Evolutionary conservation across 164 flowering plant genomes (phyloP).

Genomic region (Vitis riparia): DNA sequence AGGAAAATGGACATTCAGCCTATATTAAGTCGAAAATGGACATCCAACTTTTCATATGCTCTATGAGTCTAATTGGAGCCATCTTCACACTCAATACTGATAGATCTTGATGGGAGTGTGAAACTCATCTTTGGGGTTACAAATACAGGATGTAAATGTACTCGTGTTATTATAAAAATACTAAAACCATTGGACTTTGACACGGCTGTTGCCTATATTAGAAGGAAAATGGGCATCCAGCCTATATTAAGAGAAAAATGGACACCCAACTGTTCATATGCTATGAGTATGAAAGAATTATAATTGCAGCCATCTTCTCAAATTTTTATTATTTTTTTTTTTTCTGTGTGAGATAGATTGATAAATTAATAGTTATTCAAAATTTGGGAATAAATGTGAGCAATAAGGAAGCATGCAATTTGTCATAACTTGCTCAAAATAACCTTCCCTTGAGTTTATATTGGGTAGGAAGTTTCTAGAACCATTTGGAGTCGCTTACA

Average conservation of each 20-base stretch:
- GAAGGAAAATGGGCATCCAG: background rate
- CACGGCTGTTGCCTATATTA: background rate
- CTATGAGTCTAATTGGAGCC: background rate
- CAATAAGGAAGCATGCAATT: too few relatives aligned
- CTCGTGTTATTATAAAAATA: background rate
- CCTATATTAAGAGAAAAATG: background rate
- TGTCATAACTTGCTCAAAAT: too few relatives aligned
- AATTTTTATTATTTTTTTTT: background rate
- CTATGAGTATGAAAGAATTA: background rate
- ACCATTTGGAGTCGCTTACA: too few relatives aligned
- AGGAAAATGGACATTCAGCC: background rate
- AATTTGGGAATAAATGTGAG: too few relatives aligned
- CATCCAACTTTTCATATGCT: too few relatives aligned
- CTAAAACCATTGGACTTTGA: background rate
- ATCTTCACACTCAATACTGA: background rate
- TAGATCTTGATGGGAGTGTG: background rate
- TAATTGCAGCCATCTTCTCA: background rate
- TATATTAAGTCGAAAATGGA: background rate
- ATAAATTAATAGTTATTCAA: too few relatives aligned
- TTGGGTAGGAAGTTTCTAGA: too few relatives aligned
- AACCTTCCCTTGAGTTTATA: too few relatives aligned
- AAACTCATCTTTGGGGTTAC: background rate
- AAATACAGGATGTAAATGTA: background rate
- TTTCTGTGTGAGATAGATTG: background rate
- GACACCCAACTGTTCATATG: too few relatives aligned